These are phyloP conservation scores for Macrophomina tecta DNA, from an alignment of 2,329 filamentous ascomycete genomes.

Conservation along the genomic window DNA sequence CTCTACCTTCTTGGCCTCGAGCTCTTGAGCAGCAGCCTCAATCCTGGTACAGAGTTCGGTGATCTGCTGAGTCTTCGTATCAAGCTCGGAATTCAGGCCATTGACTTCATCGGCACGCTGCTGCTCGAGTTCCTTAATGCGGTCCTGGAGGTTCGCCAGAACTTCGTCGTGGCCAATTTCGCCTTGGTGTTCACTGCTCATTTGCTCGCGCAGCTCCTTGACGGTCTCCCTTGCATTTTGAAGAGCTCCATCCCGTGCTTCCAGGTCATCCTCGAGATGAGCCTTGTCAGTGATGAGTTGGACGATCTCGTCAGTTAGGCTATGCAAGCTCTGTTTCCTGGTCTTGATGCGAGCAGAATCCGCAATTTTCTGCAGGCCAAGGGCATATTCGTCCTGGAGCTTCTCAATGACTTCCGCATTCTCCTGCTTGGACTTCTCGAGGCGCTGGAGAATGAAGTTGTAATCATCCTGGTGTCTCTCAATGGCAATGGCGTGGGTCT, in stretches of 20 bases:
- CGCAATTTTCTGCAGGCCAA: slow-evolving; percentile 15
- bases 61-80: slow-evolving; percentile 21
- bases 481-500: slow-evolving; percentile 12
- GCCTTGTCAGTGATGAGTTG: slow-evolving; percentile 16
- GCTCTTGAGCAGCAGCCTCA: slow-evolving; percentile 16
- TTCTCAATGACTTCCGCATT: slow-evolving; percentile 5
- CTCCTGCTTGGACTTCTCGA: background rate
- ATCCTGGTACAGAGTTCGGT: slow-evolving; percentile 20
- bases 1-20: slow-evolving; percentile 24
- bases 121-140: slow-evolving; percentile 27
- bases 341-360: slow-evolving; percentile 12
- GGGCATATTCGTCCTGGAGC: slow-evolving; percentile 12
- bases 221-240: slow-evolving; percentile 9
- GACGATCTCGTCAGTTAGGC: slow-evolving; percentile 13
- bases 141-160: slow-evolving; percentile 16
- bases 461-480: slow-evolving; percentile 15
- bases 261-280: slow-evolving; percentile 8
- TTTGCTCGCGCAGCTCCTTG: slow-evolving; percentile 23
- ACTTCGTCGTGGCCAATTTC: slow-evolving; percentile 19
- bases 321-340: slow-evolving; percentile 17
- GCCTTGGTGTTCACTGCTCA: slow-evolving; percentile 13
- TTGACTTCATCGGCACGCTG: slow-evolving; percentile 18
- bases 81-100: slow-evolving; percentile 9
- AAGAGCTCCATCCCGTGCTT: slow-evolving; percentile 10
- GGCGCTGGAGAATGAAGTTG: slow-evolving; percentile 18